Evolutionary conservation across 2,329 filamentous ascomycete genomes (phyloP).

Genomic region (Triangularia verruculosa): DNA sequence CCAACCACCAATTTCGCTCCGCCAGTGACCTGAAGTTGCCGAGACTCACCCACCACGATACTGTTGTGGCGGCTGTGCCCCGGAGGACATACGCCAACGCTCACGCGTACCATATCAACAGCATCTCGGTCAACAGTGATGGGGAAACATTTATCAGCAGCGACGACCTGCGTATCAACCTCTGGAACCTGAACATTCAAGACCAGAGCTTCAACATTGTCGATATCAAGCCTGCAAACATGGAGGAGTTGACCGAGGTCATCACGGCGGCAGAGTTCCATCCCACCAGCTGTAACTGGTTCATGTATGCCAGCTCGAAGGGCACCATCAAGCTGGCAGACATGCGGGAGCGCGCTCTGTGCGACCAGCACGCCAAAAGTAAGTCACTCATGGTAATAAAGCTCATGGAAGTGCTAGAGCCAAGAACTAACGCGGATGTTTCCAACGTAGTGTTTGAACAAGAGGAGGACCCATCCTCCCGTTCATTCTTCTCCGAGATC

Average conservation of each 20-base stretch:
- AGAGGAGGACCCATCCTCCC: conserved; percentile 94
- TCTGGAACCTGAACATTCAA: conserved; percentile 99
- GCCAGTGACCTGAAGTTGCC: conserved; percentile 86
- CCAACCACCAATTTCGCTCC: conserved; percentile 72
- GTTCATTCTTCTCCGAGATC: conserved; percentile 99
- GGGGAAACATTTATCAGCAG: conserved; percentile 99
- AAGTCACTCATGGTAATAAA: conserved; percentile 39
- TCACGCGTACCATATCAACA: conserved; percentile 99
- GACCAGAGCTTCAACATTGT: conserved; percentile 99
- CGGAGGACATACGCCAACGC: conserved; percentile 96
- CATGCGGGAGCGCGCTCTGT: conserved; percentile 95
- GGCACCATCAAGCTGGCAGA: conserved; percentile 98
- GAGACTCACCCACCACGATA: conserved; percentile 95
- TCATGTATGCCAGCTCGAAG: conserved; percentile 99
- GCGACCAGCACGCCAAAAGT: conserved; percentile 95
- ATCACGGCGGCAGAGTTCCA: conserved; percentile 99
- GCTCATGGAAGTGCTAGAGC: neutral
- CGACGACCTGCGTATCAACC: conserved; percentile 93
- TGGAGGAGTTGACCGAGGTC: conserved; percentile 98
- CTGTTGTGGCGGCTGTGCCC: conserved; percentile 93
- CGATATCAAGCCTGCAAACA: conserved; percentile 98
- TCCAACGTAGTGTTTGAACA: conserved; percentile 81
- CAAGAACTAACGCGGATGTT: conserved; percentile 10
- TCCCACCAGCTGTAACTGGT: conserved; percentile 96
- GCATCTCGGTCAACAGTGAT: conserved; percentile 99